Evolutionary conservation across 169 alveolate species (phyloP), one percentile per base, ranked within the genome.

Genomic region (Cryptosporidium ryanae): DNA sequence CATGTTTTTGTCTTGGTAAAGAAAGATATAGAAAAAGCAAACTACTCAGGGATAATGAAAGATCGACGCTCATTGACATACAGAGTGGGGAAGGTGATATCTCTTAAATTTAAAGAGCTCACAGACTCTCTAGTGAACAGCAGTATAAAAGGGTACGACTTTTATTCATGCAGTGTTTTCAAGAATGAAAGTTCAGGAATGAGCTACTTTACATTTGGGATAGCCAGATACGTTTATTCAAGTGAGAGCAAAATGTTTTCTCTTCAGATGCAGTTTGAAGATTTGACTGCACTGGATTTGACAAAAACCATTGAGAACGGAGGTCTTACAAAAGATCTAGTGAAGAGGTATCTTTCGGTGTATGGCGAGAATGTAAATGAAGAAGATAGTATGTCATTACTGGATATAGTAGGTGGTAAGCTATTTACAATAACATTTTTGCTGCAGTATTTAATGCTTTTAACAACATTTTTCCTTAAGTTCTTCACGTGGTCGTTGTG

Each of bases 361-460:
- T 76, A 38, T 76, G 84, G 84, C 4, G 61, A 43, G 13, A 76
- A 76, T 59, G 59, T 57, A 34, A 57, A 21, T 17, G 44, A 43
- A 7, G 34, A 21, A 8, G 49, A 61, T 12, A 31, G 38, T 18
- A 44, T 57, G n/a, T 52, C 84, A 10, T n/a, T 31, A 23, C 8
- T 21, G n/a, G 2, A 15, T 7, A 21, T 61, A 18, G 12, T 76
- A 17, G 57, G 57, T 17, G 44, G 43, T 21, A 57, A 32, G 8
- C 18, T 76, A 32, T 76, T 57, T 54, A 43, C 64, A 32, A 46
- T 61, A 23, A 76, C 71, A 29, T 55, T 76, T n/a, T 38, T 76
- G 10, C 3, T 76, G 25, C 84, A 76, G 27, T 76, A 76, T 59
- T 18, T 76, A 21, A 76, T 76, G 84, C 57, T 76, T 18, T 76